Evolutionary conservation across 2,329 filamentous ascomycete species (phyloP).

Genomic region (Cladophialophora exuberans): DNA sequence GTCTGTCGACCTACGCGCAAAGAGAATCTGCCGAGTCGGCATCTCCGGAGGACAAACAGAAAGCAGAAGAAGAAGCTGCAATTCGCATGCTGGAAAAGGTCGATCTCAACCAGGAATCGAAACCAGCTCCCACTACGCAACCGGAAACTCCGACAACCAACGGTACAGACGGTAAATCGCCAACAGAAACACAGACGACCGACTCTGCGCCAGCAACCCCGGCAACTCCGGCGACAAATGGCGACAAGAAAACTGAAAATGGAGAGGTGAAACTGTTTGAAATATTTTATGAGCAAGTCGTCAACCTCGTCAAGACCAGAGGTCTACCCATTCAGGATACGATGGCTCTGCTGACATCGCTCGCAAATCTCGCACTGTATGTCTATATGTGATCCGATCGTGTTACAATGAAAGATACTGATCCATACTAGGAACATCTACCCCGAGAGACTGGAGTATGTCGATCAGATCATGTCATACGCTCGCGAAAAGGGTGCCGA

Average conservation of each 20-base stretch:
- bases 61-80: slow-evolving; percentile 83
- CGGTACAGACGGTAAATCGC: slow-evolving; percentile 37
- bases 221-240: slow-evolving; percentile 36
- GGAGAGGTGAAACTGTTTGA: slow-evolving; percentile 88
- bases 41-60: slow-evolving; percentile 70
- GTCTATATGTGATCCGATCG: slow-evolving; percentile 36
- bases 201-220: slow-evolving; percentile 37
- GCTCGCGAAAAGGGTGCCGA: slow-evolving; percentile 84
- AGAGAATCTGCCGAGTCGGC: slow-evolving; percentile 72
- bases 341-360: slow-evolving; percentile 88
- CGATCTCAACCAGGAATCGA: slow-evolving; percentile 55
- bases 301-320: slow-evolving; percentile 88
- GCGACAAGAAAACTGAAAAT: slow-evolving; percentile 40
- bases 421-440: slow-evolving; percentile 73
- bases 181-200: slow-evolving; percentile 37
- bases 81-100: slow-evolving; percentile 76
- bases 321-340: slow-evolving; percentile 92
- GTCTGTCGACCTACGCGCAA: slow-evolving; percentile 91
- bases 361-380: slow-evolving; percentile 83
- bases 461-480: slow-evolving; percentile 90
- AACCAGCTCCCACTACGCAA: slow-evolving; percentile 34
- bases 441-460: slow-evolving; percentile 77
- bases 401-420: slow-evolving; percentile 31
- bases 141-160: slow-evolving; percentile 34
- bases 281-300: slow-evolving; percentile 95